A percentile compares a stretch with the other conserved stretches of the same genome.
phyloP scores from a whole-genome alignment of 2,329 filamentous ascomycete species.

The Chaetomium globosum region DNA sequence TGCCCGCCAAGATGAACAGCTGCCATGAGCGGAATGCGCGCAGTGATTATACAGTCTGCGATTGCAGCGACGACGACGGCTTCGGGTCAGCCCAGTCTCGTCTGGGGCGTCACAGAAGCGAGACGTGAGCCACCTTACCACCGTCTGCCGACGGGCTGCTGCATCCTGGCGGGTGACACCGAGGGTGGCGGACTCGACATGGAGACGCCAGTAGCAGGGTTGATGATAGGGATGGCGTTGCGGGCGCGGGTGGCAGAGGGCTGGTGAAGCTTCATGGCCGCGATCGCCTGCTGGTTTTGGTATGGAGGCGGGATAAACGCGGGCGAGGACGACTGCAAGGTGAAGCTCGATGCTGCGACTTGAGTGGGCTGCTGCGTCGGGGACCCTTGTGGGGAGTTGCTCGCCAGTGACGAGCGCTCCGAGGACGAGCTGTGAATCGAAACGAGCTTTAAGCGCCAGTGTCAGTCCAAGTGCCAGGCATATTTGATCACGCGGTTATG shows the following conservation, averaged over 20 bases:
- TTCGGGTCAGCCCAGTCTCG: conserved; percentile 41
- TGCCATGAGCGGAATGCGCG: conserved; percentile 46
- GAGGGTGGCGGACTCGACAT: conserved; percentile 85
- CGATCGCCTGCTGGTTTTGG: conserved; percentile 64
- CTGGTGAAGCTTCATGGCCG: conserved; percentile 82
- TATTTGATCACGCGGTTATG: conserved; percentile 6
- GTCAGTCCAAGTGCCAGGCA: conserved; percentile 30
- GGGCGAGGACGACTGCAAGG: conserved; percentile 68
- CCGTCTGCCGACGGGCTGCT: conserved; percentile 57
- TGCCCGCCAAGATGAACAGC: conserved; percentile 57
- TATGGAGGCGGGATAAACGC: conserved; percentile 67
- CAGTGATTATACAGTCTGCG: conserved; percentile 42
- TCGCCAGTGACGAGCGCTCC: conserved; percentile 91
- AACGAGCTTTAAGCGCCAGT: conserved; percentile 62
- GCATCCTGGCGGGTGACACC: conserved; percentile 60
- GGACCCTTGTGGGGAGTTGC: conserved; percentile 88
- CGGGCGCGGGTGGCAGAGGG: conserved; percentile 84
- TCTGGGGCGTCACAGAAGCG: conserved; percentile 41
- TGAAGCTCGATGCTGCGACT: conserved; percentile 75
- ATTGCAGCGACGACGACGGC: conserved; percentile 45
- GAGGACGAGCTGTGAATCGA: conserved; percentile 88
- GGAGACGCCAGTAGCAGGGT: conserved; percentile 85
- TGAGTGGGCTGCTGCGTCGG: conserved; percentile 86
- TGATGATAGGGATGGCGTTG: conserved; percentile 97
- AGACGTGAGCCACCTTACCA: conserved; percentile 52